Conservation (phyloP, 148 eudicot species). For the Amaranthus palmeri region DNA sequence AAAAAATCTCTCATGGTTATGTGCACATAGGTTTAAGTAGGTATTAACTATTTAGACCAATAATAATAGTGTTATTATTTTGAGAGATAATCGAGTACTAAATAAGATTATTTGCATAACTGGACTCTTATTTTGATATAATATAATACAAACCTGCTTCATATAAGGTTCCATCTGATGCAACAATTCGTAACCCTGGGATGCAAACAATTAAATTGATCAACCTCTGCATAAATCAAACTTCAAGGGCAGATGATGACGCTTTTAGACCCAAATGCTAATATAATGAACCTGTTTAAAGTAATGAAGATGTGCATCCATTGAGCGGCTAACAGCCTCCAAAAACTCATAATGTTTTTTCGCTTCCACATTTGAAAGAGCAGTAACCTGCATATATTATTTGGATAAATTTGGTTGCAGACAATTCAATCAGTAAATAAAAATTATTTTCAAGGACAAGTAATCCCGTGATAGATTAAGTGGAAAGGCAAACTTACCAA, state of each 20-base stretch:
- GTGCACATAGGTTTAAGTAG: no score
- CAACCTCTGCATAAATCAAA: slow-evolving; percentile 9
- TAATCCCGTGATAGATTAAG: slow-evolving; percentile 1
- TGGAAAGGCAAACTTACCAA: slow-evolving; percentile 39
- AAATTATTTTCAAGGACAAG: neutral
- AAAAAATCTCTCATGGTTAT: no score
- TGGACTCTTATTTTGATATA: neutral
- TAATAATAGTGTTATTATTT: no score
- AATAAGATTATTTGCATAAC: no score
- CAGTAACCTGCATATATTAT: slow-evolving; percentile 44
- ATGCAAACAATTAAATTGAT: slow-evolving; percentile 17
- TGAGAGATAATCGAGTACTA: no score
- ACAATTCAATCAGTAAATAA: slow-evolving; percentile 1
- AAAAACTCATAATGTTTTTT: slow-evolving; percentile 84
- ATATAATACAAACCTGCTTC: slow-evolving; percentile 51
- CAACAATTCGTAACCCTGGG: slow-evolving; percentile 84
- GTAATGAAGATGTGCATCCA: slow-evolving; percentile 90
- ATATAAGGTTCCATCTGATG: slow-evolving; percentile 89
- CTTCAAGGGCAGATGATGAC: neutral
- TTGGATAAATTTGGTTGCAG: slow-evolving; percentile 5
- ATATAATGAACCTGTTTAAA: slow-evolving; percentile 61
- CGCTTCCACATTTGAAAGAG: slow-evolving; percentile 76
- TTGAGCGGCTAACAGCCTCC: slow-evolving; percentile 75
- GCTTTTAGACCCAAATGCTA: neutral
- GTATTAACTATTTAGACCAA: no score